Evolutionary conservation across 2,329 filamentous ascomycete genomes (phyloP).

Genomic region (Diaporthe longicolla): DNA sequence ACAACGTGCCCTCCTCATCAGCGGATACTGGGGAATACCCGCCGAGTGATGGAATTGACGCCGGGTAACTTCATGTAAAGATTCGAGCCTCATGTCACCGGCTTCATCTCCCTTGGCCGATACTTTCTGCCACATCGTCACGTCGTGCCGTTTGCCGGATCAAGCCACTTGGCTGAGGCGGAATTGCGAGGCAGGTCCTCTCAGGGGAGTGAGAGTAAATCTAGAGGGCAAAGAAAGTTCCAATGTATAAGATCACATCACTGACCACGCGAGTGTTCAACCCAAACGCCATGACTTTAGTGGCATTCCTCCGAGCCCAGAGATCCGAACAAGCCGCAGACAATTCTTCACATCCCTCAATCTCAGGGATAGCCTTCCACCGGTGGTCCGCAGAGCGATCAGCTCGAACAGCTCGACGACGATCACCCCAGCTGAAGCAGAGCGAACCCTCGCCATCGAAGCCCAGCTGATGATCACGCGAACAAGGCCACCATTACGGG

Average conservation of each 20-base stretch:
- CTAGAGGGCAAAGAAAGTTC: background rate
- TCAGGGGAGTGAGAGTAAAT: background rate
- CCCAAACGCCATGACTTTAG: constrained; percentile 14
- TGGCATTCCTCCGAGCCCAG: constrained; percentile 2
- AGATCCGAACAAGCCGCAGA: background rate
- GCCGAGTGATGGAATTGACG: background rate
- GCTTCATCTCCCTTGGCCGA: background rate
- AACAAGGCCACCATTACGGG: background rate
- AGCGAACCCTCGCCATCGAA: background rate
- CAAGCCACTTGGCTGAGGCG: constrained; percentile 12
- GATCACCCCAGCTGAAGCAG: constrained; percentile 1
- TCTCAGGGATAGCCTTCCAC: constrained; percentile 10
- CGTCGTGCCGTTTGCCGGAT: background rate
- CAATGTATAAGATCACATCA: background rate
- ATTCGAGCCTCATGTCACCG: background rate
- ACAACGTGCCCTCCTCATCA: constrained; percentile 23
- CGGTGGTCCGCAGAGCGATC: constrained; percentile 9
- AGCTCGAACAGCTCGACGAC: constrained; percentile 1
- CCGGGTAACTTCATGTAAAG: background rate
- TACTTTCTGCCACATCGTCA: background rate
- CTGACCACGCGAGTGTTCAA: background rate
- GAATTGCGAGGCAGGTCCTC: background rate
- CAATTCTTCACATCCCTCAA: background rate
- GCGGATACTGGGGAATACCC: background rate
- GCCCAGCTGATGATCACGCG: background rate